Conservation (phyloP, 2,329 filamentous ascomycete genomes). For the Tricladium varicosporioides region DNA sequence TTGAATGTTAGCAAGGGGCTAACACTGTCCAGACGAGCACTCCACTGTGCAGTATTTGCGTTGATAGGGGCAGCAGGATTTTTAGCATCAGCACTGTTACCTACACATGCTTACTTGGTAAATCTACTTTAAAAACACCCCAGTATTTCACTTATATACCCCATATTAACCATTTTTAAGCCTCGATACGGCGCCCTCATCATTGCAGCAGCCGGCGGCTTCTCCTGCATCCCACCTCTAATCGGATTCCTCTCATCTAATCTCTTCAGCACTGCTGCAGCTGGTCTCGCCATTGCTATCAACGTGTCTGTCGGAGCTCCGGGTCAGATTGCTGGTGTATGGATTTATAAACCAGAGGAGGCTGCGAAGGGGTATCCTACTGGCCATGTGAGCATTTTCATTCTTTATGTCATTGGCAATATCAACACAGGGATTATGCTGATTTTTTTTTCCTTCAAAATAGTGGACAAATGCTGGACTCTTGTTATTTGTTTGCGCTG, state of each 20-base stretch:
- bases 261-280: constrained; percentile 61
- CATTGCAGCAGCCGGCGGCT: constrained; percentile 63
- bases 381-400: constrained; percentile 45
- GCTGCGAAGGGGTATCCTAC: constrained; percentile 62
- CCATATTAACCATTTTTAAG: constrained; percentile 19
- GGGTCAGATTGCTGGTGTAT: constrained; percentile 70
- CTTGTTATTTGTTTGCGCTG: constrained; percentile 55
- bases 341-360: constrained; percentile 69
- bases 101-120: constrained; percentile 54
- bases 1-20: background rate
- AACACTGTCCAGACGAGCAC: constrained; percentile 37
- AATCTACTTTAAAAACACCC: constrained; percentile 11
- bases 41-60: constrained; percentile 49
- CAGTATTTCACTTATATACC: background rate
- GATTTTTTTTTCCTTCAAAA: background rate
- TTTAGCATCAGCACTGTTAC: constrained; percentile 61
- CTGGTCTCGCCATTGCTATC: constrained; percentile 67
- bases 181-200: constrained; percentile 68
- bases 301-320: constrained; percentile 67
- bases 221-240: constrained; percentile 67
- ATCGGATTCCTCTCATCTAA: constrained; percentile 43
- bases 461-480: constrained; percentile 60
- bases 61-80: constrained; percentile 56
- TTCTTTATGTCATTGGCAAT: too few relatives aligned
- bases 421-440: background rate